Percentiles rank a stretch among this genome's conserved stretches.
These are phyloP conservation scores for Geotrichum candidum DNA, from an alignment of 1,139 yeast genomes.

Conservation along the genomic window DNA sequence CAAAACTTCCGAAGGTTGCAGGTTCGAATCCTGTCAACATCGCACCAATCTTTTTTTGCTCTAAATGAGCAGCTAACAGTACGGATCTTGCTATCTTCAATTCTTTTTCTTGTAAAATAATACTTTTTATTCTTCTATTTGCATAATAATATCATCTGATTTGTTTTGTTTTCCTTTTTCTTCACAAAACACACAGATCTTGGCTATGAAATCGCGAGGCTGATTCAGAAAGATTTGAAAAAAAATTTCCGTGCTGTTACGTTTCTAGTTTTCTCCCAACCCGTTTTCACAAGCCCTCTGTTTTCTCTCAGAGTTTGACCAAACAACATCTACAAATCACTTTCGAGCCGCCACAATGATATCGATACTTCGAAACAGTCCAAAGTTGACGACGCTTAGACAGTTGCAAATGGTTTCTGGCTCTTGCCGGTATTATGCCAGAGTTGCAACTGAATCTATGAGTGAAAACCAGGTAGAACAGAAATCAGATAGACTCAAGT, in stretches of 20 bases:
- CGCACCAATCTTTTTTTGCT: slow-evolving; percentile 25
- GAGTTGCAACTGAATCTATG: background rate
- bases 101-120: too few relatives aligned
- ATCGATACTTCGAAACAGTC: background rate
- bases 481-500: background rate
- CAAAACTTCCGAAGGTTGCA: slow-evolving; percentile 41
- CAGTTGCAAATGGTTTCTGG: background rate
- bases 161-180: background rate
- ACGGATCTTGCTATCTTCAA: too few relatives aligned
- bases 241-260: background rate
- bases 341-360: background rate
- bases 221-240: background rate
- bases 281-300: background rate
- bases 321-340: background rate
- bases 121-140: too few relatives aligned
- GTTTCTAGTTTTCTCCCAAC: background rate
- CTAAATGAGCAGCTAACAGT: background rate
- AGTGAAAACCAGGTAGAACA: background rate
- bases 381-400: background rate
- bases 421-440: background rate
- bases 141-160: background rate
- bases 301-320: background rate
- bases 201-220: background rate
- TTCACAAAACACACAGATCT: too few relatives aligned
- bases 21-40: slow-evolving; percentile 47